Evolutionary conservation across 768 basidiomycete genomes (phyloP), one percentile per base, ranked within the genome.

Genomic region (Xanthoconium purpureum): DNA sequence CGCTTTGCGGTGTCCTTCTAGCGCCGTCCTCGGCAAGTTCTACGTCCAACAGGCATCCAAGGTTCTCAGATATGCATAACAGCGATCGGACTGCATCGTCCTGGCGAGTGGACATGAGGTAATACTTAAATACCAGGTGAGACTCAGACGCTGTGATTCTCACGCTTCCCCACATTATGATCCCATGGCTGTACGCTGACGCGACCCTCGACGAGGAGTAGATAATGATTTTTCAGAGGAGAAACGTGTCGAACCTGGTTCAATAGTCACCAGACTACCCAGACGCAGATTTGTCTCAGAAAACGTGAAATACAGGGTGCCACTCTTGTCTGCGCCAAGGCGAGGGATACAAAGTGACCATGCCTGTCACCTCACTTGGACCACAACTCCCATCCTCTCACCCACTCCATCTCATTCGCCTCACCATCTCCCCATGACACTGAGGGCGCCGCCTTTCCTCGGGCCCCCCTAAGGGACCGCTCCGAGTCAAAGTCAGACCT

Each of bases 401-500:
- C 15, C 36, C 43, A 47, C 24, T 24, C 18, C 20, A 40, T 24
- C 38, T 7, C 37, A 14, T 9, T 43, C 48, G 47, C 24, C 50
- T 30, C 35, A 42, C 40, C 5, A 8, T 32, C 12, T 44, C 63
- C 77, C 40, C 68, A 92, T 92, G 89, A 91, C 66, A 92, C 90
- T 50, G 85, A 80, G 61, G 88, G 90, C 64, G 78, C 89, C 54
- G 67, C 80, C 43, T 86, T 80, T 69, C 88, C 87, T 49, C 83
- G 84, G 57, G 91, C 90, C 45, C 73, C 89, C 64, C 58, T 80
- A 59, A 86, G 82, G 75, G 90, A 93, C 74, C 87, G 89, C 66
- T 89, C 88, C 15, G 82, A 86, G 75, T 84, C 85, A 67, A 88
- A 85, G 74, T 82, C 85, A 38, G 92, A 91, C 51, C 78, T 87